These are phyloP conservation scores for Carpinus viminea DNA, from an alignment of 306 rosid species.

Conservation along the genomic window DNA sequence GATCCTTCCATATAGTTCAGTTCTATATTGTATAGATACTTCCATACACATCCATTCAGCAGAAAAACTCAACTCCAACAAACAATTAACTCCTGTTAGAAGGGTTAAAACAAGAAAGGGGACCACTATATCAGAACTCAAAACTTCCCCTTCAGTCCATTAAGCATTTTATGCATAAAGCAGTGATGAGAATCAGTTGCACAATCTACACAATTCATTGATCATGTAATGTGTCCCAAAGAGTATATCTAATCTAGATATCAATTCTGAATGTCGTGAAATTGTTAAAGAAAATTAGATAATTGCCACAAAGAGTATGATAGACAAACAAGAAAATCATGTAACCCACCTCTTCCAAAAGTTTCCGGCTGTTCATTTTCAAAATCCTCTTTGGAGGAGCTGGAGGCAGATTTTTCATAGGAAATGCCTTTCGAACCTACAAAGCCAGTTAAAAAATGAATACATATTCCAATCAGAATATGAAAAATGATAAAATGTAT, in stretches of 20 bases:
- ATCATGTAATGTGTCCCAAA: not conserved
- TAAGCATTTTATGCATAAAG: not conserved
- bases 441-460: constrained; percentile 23
- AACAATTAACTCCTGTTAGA: not conserved
- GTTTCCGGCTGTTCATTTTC: constrained; percentile 53
- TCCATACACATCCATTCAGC: constrained; percentile 6
- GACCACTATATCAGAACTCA: not conserved
- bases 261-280: not conserved
- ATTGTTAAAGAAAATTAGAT: constrained; percentile 3
- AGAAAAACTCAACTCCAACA: not conserved
- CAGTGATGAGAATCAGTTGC: not conserved
- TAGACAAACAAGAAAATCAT: constrained; percentile 22
- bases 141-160: not conserved
- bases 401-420: constrained; percentile 62
- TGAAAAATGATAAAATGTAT: not conserved
- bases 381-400: constrained; percentile 76
- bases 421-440: constrained; percentile 73
- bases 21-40: not conserved
- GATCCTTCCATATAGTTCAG: not conserved
- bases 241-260: not conserved
- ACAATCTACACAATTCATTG: not conserved
- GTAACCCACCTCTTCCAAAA: constrained; percentile 69
- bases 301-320: not conserved
- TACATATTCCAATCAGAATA: not conserved
- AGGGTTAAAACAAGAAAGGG: not conserved